Base-by-base conservation (phyloP, 148 eudicot genomes). In the Vaccinium macrocarpon region DNA sequence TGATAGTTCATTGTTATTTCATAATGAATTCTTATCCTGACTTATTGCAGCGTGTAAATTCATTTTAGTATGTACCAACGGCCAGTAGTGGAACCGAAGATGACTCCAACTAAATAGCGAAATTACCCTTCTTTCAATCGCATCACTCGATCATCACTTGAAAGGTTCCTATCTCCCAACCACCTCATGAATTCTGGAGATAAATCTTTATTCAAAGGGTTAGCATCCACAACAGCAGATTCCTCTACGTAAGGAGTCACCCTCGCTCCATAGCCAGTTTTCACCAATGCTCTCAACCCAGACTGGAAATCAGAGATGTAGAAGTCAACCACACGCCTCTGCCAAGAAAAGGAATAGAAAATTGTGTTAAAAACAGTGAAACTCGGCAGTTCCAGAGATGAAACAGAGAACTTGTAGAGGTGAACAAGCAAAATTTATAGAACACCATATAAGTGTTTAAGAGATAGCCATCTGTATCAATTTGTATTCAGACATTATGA, bases 301-400 rank as follows among this genome's bases (percentile, higher is more conserved):
- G 98, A 96, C 84, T 96, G 98, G 89, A 94, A 96, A 88, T 96
- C 98, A 51, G 98, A 96, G 77, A 96, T 96, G 87, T 96, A 96
- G 85, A 96, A 96, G 87, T 94, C 98, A 83, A 94, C 98, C 82
- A 88, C 98, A 80, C 92, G 98, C 87, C 96, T 93, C 98, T 96
- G 95, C 90, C 86, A 85, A 76, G 48, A 81, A 70, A 51, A 38
- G 52, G 68, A 61, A 61, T 11, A 61, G 27, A 61, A 62, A n/a
- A n/a, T n/a, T 62, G 68, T n/a, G 29, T 62, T 62, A 62, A n/a
- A 21, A 62, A 62, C 13, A 62, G 68, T 62, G 27, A n/a, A n/a
- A 62, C 68, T n/a, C 68, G n/a, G 27, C 68, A 62, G 29, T 62
- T 62, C 68, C 66, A 61, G 66, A 61, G 25, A 21, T 23, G 23